phyloP scores from a whole-genome alignment of 371 early-diverging fungal species.

The Saksenaea vasiformis region DNA sequence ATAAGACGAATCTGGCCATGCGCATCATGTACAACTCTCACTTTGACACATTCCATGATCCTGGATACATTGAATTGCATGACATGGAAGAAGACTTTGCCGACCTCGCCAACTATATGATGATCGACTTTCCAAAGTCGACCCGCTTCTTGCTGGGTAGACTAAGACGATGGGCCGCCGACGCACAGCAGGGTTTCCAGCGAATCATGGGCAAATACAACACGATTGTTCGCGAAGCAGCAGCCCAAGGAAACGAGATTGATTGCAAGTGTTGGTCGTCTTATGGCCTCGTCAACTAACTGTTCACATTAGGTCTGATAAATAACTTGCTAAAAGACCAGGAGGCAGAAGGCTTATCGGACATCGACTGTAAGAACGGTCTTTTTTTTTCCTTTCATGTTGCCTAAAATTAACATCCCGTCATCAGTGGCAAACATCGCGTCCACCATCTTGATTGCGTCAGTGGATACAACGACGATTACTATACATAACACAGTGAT shows the following conservation, averaged over 20 bases:
- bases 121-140: conserved; percentile 3
- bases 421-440: not conserved
- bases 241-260: not conserved
- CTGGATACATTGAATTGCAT: not conserved
- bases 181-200: not conserved
- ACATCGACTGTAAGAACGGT: not conserved
- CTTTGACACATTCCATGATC: not conserved
- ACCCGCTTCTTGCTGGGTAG: not conserved
- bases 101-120: not conserved
- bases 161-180: not conserved
- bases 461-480: not conserved
- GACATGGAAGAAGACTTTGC: not conserved
- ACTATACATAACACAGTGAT: not conserved
- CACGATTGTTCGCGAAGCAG: not conserved
- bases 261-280: not conserved
- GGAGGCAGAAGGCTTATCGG: conserved; percentile 10
- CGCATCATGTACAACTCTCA: not conserved
- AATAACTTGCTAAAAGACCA: not conserved
- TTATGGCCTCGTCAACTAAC: not conserved
- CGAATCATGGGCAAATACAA: not conserved
- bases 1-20: conserved; percentile 6
- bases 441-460: not conserved
- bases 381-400: too few relatives aligned
- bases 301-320: not conserved
- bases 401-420: not conserved